Conservation (phyloP, 176 grass and related monocot genomes). For the Aegilops tauschii region DNA sequence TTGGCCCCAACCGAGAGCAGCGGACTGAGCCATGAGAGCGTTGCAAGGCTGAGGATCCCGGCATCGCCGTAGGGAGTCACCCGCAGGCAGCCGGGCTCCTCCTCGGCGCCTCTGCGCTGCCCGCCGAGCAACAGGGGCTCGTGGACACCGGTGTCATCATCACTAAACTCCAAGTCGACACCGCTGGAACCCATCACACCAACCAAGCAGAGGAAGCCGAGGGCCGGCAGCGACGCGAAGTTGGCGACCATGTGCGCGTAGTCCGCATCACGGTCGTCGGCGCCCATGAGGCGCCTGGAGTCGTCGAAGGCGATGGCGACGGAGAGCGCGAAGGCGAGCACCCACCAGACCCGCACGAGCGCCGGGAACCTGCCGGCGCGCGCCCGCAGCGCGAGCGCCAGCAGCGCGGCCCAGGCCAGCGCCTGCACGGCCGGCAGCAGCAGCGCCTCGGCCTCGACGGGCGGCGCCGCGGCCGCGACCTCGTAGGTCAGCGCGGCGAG, state of each 20-base stretch:
- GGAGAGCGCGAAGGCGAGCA: constrained; percentile 71
- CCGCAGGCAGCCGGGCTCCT: constrained; percentile 59
- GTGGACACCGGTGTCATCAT: constrained; percentile 32
- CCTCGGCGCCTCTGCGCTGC: constrained; percentile 41
- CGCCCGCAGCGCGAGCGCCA: constrained; percentile 47
- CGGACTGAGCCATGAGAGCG: constrained; percentile 66
- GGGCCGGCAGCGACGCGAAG: constrained; percentile 57
- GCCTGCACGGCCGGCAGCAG: constrained; percentile 59
- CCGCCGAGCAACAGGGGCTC: constrained; percentile 54
- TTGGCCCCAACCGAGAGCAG: constrained; percentile 66
- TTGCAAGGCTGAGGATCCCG: constrained; percentile 71
- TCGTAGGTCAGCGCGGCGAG: constrained; percentile 58
- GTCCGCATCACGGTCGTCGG: constrained; percentile 6
- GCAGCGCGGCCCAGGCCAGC: constrained; percentile 58
- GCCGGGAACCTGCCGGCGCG: constrained; percentile 61
- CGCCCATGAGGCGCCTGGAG: constrained; percentile 27
- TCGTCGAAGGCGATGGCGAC: constrained; percentile 52
- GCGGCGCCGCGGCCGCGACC: constrained; percentile 22
- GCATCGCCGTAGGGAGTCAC: constrained; percentile 72
- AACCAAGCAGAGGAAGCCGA: constrained; percentile 70
- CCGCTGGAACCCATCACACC: constrained; percentile 69
- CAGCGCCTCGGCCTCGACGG: constrained; percentile 14
- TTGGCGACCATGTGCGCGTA: constrained; percentile 63
- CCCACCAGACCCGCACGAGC: constrained; percentile 82
- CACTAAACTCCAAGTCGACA: constrained; percentile 43